Evolutionary conservation across 257 asterid species (phyloP), one percentile per base, ranked within the genome.

Genomic region (Solanum neorickii): DNA sequence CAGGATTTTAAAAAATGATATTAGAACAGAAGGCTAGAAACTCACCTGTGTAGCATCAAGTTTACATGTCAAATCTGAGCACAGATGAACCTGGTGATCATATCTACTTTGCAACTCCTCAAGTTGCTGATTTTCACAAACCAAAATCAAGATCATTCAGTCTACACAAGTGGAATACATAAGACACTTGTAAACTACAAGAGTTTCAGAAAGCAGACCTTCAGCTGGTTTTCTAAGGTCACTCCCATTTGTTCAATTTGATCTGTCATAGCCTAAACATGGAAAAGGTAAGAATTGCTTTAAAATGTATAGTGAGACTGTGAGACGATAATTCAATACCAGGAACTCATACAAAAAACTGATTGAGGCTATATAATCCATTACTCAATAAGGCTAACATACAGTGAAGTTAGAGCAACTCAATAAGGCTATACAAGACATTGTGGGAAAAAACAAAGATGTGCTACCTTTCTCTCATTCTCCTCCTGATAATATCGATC

Each of bases 401-500:
- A 66, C 52, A 33, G 5, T 16, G 46, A 35, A 16, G n/a, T 16
- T 25, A 66, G 68, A 33, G 35, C 35, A 33, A 33, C 35, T 33
- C 35, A 33, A 33, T 33, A 33, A 33, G 35, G 35, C 35, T 33
- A 33, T 33, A 33, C 11, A 66, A 84, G 87, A 27, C 16, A 69
- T 18, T 85, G 70, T 23, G 66, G 65, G 18, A 9, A 74, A 85
- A 33, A 68, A 44, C 41, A 86, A 85, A 68, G 44, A 41, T 70
- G 83, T 12, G 4, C 5, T 85, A 86, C 83, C 88, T 86, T 86
- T 35, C 83, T 86, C 91, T 96, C 99, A 86, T 87, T 90, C 92
- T 96, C 99, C 88, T 96, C 99, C 87, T 93, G 97, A 90, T 89
- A 90, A 85, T 96, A 94, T 29, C 98, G 93, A 20, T 96, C 98